phyloP scores from a whole-genome alignment of 768 basidiomycete genomes.

The Russula vinacea region DNA sequence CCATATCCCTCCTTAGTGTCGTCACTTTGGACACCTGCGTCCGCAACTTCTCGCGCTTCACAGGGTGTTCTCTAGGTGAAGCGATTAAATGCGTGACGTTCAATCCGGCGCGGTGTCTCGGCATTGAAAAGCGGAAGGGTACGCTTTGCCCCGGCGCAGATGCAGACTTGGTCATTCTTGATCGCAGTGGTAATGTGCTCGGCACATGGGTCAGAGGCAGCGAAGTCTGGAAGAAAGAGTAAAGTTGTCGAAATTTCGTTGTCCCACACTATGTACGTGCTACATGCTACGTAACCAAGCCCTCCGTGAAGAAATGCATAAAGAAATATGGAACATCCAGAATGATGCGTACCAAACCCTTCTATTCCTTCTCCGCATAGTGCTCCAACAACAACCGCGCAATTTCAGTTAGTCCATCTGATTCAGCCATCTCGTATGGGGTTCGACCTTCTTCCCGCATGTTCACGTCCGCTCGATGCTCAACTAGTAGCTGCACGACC shows the following conservation, averaged over 20 bases:
- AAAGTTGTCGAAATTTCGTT: too few species aligned
- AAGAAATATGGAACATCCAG: too few species aligned
- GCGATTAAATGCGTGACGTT: conserved; percentile 84
- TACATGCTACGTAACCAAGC: too few species aligned
- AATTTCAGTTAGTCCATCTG: background rate
- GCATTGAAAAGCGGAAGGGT: conserved; percentile 77
- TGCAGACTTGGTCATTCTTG: conserved; percentile 79
- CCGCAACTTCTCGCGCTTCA: conserved; percentile 80
- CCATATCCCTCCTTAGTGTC: conserved; percentile 44
- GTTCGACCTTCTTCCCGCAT: background rate
- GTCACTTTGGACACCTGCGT: conserved; percentile 83
- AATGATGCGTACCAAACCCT: conserved; percentile 2
- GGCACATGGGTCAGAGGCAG: conserved; percentile 77
- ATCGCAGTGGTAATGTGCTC: conserved; percentile 60
- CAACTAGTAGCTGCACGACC: background rate
- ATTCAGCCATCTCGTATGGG: background rate
- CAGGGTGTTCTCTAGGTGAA: conserved; percentile 77
- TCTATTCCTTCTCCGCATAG: background rate
- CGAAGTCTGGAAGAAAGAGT: conserved; percentile 57
- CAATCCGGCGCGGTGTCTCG: conserved; percentile 81
- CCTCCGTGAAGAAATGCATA: too few species aligned
- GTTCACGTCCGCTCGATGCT: background rate
- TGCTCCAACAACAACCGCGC: background rate
- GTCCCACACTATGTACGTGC: too few species aligned
- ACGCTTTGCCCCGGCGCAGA: conserved; percentile 78